A percentile compares a stretch with the other conserved stretches of the same genome.
Conservation (phyloP, 2,329 filamentous ascomycete species). For the Arthrobotrys musiformis region DNA sequence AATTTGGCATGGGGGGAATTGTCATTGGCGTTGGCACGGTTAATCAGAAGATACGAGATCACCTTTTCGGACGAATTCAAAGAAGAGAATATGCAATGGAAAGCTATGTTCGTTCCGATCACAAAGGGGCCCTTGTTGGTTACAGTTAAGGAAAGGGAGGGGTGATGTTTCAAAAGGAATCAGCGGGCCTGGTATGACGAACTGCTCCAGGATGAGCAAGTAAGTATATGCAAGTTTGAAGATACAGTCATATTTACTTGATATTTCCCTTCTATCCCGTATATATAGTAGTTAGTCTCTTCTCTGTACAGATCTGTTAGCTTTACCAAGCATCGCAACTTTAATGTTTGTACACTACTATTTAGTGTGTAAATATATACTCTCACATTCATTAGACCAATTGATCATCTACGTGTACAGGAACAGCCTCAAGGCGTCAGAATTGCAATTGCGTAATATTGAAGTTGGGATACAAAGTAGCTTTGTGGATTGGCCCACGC, state of each 20-base stretch:
- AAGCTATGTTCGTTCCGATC: conserved; percentile 26
- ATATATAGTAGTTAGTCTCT: conserved; percentile 1
- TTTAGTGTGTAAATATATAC: background rate
- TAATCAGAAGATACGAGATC: conserved; percentile 36
- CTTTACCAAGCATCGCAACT: background rate
- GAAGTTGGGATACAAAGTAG: too few relatives aligned
- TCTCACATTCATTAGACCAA: too few relatives aligned
- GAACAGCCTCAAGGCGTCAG: too few relatives aligned
- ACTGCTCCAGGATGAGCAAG: background rate
- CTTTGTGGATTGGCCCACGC: too few relatives aligned
- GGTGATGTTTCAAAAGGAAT: background rate
- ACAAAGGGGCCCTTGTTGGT: conserved; percentile 39
- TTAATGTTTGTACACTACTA: background rate
- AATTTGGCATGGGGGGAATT: conserved; percentile 43
- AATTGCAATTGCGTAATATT: too few relatives aligned
- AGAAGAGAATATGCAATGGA: conserved; percentile 29
- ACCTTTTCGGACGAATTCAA: conserved; percentile 20
- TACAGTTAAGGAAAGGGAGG: conserved; percentile 22
- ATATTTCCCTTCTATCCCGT: background rate
- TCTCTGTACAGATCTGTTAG: too few relatives aligned
- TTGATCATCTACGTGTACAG: too few relatives aligned
- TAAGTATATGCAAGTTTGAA: too few relatives aligned
- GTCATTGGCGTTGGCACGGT: conserved; percentile 13
- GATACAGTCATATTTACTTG: background rate
- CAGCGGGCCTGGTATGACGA: background rate